These are phyloP conservation scores for Colletotrichum sp. DNA, from an alignment of 2,329 filamentous ascomycete genomes.

Conservation along the genomic window DNA sequence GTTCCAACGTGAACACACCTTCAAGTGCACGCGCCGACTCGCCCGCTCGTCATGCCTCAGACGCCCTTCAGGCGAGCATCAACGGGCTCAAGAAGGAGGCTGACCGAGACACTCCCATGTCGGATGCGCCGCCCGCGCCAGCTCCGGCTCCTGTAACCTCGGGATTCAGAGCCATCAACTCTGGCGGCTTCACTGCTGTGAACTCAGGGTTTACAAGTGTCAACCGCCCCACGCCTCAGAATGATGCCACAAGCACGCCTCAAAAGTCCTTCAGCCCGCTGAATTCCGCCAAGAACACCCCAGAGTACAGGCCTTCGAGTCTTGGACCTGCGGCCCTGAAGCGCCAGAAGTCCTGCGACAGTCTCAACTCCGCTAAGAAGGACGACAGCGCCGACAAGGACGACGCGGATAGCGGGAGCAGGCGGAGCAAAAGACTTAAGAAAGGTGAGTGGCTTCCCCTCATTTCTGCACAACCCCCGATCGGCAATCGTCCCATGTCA, in stretches of 20 bases:
- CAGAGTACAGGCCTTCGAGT: conserved; percentile 64
- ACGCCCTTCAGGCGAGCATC: conserved; percentile 55
- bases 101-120: conserved; percentile 54
- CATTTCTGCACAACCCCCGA: not conserved
- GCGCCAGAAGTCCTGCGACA: conserved; percentile 73
- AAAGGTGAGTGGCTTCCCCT: conserved; percentile 54
- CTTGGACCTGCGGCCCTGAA: conserved; percentile 70
- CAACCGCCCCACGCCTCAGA: conserved; percentile 51
- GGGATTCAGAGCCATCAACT: conserved; percentile 66
- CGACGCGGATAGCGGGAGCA: conserved; percentile 65
- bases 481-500: conserved; percentile 5
- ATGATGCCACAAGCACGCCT: conserved; percentile 63
- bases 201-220: conserved; percentile 74
- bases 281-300: conserved; percentile 67
- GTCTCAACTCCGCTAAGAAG: conserved; percentile 52
- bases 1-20: conserved; percentile 64
- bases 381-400: conserved; percentile 55
- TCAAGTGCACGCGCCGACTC: conserved; percentile 68
- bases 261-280: conserved; percentile 68
- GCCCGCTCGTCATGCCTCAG: conserved; percentile 64
- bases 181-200: conserved; percentile 74
- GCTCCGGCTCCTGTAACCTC: conserved; percentile 47
- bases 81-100: conserved; percentile 49
- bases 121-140: conserved; percentile 46
- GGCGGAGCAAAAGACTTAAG: conserved; percentile 91